Evolutionary conservation across 2,329 filamentous ascomycete genomes (phyloP).

Genomic region (Coniochaeta pulveracea): DNA sequence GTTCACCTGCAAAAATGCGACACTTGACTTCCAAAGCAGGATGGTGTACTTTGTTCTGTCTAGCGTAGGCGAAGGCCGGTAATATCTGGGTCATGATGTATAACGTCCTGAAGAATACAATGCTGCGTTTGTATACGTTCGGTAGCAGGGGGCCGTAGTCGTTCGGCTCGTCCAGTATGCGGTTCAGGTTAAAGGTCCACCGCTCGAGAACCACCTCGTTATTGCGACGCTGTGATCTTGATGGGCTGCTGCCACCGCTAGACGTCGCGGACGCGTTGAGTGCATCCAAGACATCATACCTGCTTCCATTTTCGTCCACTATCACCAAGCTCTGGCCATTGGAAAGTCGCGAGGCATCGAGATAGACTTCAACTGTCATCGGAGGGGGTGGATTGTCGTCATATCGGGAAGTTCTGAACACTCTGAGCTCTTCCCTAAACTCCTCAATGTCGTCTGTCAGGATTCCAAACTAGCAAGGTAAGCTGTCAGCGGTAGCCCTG

Average conservation of each 20-base stretch:
- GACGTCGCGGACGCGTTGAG: conserved; percentile 52
- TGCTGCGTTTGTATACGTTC: conserved; percentile 93
- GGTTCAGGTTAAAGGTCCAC: conserved; percentile 78
- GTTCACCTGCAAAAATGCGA: conserved; percentile 57
- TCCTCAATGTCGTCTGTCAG: conserved; percentile 88
- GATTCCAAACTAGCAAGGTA: conserved; percentile 87
- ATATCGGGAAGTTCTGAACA: conserved; percentile 73
- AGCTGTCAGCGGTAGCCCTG: conserved; percentile 8
- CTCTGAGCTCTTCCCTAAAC: conserved; percentile 67
- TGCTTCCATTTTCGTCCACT: conserved; percentile 78
- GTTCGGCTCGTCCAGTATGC: conserved; percentile 33
- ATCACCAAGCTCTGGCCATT: conserved; percentile 80
- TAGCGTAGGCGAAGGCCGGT: conserved; percentile 72
- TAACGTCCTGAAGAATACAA: conserved; percentile 84
- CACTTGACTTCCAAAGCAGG: conserved; percentile 64
- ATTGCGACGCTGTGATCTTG: conserved; percentile 30
- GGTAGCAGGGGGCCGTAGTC: conserved; percentile 59
- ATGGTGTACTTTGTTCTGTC: conserved; percentile 60
- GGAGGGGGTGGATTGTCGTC: conserved; percentile 69
- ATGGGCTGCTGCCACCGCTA: conserved; percentile 31
- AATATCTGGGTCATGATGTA: conserved; percentile 73
- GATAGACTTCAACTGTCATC: conserved; percentile 80
- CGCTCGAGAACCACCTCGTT: conserved; percentile 79
- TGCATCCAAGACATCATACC: conserved; percentile 84
- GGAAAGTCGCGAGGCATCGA: conserved; percentile 69